These are phyloP conservation scores for Rhizopogon vinicolor DNA, from an alignment of 768 basidiomycete genomes.

Conservation along the genomic window DNA sequence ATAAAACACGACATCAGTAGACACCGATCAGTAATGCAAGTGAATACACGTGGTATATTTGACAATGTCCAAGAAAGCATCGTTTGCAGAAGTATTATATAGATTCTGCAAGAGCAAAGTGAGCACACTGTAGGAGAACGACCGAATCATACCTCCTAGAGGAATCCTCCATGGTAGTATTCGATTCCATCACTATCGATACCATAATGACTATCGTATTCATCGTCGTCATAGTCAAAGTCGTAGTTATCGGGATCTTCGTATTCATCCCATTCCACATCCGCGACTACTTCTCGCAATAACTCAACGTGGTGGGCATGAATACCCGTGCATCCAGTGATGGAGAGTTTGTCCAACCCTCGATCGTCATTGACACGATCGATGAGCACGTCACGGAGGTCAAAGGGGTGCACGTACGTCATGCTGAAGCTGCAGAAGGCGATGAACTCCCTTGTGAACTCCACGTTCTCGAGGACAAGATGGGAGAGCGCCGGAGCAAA, in stretches of 20 bases:
- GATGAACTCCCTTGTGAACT: background rate
- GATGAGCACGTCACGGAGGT: slow-evolving; percentile 1
- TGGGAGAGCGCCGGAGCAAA: background rate
- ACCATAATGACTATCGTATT: background rate
- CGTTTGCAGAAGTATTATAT: background rate
- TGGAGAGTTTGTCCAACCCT: background rate
- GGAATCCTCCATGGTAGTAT: background rate
- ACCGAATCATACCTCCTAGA: background rate
- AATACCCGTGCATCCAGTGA: background rate
- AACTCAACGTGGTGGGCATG: background rate
- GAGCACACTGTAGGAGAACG: background rate
- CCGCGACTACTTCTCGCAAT: slow-evolving; percentile 1
- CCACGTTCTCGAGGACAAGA: background rate
- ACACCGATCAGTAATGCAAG: too few species aligned
- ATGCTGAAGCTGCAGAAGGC: background rate
- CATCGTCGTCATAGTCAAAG: background rate
- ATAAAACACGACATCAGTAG: too few species aligned
- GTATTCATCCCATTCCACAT: background rate
- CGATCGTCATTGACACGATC: slow-evolving; percentile 1
- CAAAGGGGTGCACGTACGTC: background rate
- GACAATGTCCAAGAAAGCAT: background rate
- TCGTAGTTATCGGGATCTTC: background rate
- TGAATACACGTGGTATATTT: background rate
- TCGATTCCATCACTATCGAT: background rate
- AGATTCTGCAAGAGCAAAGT: background rate